These are phyloP conservation scores for Cardamine resedifolia DNA, from an alignment of 345 rosid genomes.

Conservation along the genomic window DNA sequence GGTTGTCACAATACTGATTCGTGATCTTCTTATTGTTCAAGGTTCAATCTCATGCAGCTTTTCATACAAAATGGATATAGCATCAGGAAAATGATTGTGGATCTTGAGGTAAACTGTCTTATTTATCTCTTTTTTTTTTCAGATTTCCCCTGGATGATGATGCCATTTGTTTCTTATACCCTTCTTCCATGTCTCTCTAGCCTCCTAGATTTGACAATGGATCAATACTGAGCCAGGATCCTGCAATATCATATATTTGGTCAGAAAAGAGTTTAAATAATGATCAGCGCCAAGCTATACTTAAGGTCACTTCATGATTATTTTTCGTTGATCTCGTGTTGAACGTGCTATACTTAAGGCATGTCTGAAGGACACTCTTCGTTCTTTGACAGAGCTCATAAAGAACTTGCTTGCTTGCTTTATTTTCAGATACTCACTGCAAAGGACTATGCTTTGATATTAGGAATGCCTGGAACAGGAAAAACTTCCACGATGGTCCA, in stretches of 20 bases:
- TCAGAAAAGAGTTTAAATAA: conserved; percentile 81
- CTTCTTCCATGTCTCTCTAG: conserved; percentile 42
- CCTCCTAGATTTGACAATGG: conserved; percentile 96
- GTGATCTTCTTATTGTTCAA: conserved; percentile 37
- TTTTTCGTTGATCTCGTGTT: conserved; percentile 18
- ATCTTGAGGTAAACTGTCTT: conserved; percentile 71
- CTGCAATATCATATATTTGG: conserved; percentile 92
- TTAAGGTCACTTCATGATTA: conserved; percentile 61
- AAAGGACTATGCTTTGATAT: conserved; percentile 87
- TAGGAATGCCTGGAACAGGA: conserved; percentile 99
- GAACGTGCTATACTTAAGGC: conserved; percentile 6
- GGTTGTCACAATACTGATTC: conserved; percentile 7
- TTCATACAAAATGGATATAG: conserved; percentile 58
- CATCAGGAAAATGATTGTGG: conserved; percentile 83
- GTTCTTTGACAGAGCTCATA: conserved; percentile 22
- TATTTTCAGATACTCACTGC: conserved; percentile 83
- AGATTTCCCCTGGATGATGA: conserved; percentile 5
- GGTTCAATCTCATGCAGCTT: conserved; percentile 90
- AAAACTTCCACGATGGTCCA: conserved; percentile 97
- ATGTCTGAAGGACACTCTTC: conserved; percentile 5
- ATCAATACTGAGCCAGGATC: conserved; percentile 89
- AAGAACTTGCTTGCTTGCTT: conserved; percentile 15
- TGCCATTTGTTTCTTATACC: conserved; percentile 13
- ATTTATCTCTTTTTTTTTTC: conserved; percentile 19
- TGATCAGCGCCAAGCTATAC: conserved; percentile 95